A percentile compares a stretch with the other conserved stretches of the same genome.
These are phyloP conservation scores for Linnemannia hyalina DNA, from an alignment of 192 early-diverging fungal species.

Conservation along the genomic window DNA sequence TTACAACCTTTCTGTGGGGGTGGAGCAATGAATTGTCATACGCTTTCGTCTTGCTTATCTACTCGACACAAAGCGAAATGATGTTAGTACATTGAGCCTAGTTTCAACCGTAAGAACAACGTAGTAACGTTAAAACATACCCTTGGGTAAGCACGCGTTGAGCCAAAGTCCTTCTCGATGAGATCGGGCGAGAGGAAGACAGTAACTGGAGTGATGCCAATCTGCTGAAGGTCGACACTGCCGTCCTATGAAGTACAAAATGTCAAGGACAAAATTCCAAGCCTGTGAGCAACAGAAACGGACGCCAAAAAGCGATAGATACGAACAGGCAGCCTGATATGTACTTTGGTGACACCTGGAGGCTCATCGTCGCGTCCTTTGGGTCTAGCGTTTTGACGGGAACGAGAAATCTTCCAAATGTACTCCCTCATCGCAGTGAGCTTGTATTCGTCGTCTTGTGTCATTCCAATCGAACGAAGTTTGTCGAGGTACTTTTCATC, in stretches of 20 bases:
- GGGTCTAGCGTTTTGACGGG: constrained; percentile 56
- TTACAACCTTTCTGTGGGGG: constrained; percentile 14
- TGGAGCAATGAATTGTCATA: constrained; percentile 15
- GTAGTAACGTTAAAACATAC: constrained; percentile 13
- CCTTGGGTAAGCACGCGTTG: constrained; percentile 16
- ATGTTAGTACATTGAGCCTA: neutral
- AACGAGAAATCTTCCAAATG: constrained; percentile 78
- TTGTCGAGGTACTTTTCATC: constrained; percentile 66
- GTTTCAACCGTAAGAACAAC: neutral
- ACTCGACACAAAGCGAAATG: neutral
- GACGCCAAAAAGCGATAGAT: neutral
- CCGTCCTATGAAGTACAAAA: constrained; percentile 43
- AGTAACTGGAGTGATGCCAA: constrained; percentile 77
- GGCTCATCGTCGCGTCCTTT: constrained; percentile 52
- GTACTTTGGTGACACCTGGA: constrained; percentile 46
- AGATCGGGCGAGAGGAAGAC: constrained; percentile 74
- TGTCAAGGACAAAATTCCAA: neutral
- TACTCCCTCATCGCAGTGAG: constrained; percentile 80
- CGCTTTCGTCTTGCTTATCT: constrained; percentile 27
- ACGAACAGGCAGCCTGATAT: neutral
- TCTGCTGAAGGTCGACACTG: constrained; percentile 63
- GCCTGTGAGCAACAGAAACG: neutral
- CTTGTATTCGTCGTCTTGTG: constrained; percentile 81
- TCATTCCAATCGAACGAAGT: constrained; percentile 78
- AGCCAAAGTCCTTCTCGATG: constrained; percentile 44